Conservation (phyloP, 176 grass and related monocot species). For the Alopecurus myosuroides region DNA sequence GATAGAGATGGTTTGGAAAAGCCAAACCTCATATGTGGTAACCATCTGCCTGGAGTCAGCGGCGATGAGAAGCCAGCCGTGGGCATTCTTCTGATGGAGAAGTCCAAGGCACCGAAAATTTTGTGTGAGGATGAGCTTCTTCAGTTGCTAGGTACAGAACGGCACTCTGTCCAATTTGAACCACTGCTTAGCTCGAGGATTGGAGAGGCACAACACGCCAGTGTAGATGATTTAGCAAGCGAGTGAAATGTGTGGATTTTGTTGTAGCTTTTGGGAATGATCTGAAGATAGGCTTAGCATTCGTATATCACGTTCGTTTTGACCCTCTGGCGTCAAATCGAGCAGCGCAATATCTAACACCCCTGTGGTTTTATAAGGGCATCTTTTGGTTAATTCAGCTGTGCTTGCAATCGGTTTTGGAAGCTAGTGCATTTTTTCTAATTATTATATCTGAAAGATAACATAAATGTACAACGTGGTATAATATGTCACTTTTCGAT, state of each 20-base stretch:
- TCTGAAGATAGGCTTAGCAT: not conserved
- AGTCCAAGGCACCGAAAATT: conserved; percentile 52
- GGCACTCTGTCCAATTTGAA: conserved; percentile 49
- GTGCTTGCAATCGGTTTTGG: not conserved
- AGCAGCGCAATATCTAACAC: not conserved
- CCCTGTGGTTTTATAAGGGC: not conserved
- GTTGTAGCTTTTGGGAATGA: not conserved
- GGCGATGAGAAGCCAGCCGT: not conserved
- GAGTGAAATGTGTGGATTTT: not conserved
- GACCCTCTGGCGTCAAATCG: not conserved
- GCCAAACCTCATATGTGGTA: not conserved
- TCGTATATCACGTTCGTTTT: not conserved
- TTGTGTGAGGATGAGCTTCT: conserved; percentile 63
- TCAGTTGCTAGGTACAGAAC: conserved; percentile 36
- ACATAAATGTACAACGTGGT: no score
- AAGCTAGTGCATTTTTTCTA: not conserved
- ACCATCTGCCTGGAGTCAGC: not conserved
- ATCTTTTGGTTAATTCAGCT: not conserved
- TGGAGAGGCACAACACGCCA: not conserved
- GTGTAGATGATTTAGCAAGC: not conserved
- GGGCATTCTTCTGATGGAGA: conserved; percentile 77
- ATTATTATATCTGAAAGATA: no score
- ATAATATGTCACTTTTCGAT: no score
- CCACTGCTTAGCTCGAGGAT: conserved; percentile 25
- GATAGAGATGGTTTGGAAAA: conserved; percentile 8